Percentiles rank a stretch among this genome's conserved stretches.
phyloP scores from a whole-genome alignment of 164 flowering plant species.

The Liquidambar formosana region DNA sequence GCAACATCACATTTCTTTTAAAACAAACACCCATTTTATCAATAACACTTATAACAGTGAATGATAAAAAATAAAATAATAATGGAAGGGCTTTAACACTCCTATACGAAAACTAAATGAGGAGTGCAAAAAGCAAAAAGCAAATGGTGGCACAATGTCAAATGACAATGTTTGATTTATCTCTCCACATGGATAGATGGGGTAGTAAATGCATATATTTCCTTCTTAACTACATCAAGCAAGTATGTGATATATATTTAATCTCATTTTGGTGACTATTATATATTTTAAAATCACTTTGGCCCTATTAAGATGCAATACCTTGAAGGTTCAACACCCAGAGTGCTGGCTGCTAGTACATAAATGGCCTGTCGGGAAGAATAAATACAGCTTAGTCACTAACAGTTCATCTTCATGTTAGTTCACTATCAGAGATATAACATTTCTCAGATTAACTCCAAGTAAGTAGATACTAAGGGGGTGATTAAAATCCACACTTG shows the following conservation, averaged over 20 bases:
- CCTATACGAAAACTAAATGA: too few relatives aligned
- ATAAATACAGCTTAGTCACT: not conserved
- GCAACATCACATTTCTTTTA: not conserved
- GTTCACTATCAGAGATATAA: not conserved
- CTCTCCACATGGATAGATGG: not conserved
- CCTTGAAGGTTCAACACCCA: slow-evolving; percentile 92
- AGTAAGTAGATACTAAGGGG: not conserved
- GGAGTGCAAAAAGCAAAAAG: too few relatives aligned
- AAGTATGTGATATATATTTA: not conserved
- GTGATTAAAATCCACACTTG: not conserved
- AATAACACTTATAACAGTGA: too few relatives aligned
- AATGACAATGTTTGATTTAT: not conserved
- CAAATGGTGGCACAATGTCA: not conserved
- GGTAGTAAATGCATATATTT: not conserved
- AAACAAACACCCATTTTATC: too few relatives aligned
- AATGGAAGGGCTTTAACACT: too few relatives aligned
- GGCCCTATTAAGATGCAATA: slow-evolving; percentile 24
- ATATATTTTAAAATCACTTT: not conserved
- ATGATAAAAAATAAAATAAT: too few relatives aligned
- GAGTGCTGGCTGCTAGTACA: slow-evolving; percentile 72
- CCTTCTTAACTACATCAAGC: not conserved
- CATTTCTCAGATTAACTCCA: too few relatives aligned
- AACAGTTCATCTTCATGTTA: not conserved
- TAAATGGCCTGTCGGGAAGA: slow-evolving; percentile 77
- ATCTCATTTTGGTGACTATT: not conserved